Evolutionary conservation across 202 grass and related monocot genomes (phyloP).

Genomic region (Panicum virgatum): DNA sequence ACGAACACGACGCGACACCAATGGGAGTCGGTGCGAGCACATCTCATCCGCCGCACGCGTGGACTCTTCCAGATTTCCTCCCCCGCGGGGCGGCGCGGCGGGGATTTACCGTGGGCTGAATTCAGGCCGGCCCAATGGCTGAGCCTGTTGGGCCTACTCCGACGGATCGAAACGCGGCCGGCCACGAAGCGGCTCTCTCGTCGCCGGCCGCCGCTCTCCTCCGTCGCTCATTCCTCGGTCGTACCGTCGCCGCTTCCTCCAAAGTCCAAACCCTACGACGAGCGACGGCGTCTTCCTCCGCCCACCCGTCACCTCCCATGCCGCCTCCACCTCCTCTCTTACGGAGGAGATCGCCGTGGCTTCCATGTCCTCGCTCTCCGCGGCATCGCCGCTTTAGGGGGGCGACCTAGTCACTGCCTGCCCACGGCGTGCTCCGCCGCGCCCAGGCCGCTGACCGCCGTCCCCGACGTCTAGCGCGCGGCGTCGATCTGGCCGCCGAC

Average conservation of each 20-base stretch:
- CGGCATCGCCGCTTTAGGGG: neutral
- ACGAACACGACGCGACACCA: constrained; percentile 9
- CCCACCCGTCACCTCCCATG: neutral
- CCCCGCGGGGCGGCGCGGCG: no score
- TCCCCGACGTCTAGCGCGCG: neutral
- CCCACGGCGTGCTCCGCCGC: neutral
- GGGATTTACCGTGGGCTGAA: no score
- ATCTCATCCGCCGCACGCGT: neutral
- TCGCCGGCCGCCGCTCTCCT: neutral
- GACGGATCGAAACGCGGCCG: neutral
- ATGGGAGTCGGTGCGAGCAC: neutral
- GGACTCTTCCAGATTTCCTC: neutral
- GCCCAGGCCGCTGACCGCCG: neutral
- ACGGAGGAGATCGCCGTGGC: neutral
- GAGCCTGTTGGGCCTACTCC: neutral
- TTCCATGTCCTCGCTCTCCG: neutral
- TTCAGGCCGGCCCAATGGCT: neutral
- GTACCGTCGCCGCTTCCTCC: neutral
- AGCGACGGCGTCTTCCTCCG: neutral
- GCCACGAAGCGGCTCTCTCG: neutral
- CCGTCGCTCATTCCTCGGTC: no score
- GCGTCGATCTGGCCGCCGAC: neutral
- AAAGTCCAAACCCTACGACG: neutral
- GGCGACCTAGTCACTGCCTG: neutral
- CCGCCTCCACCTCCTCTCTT: neutral